Conservation (phyloP, 164 flowering plant genomes). For the Vitis labrusca region DNA sequence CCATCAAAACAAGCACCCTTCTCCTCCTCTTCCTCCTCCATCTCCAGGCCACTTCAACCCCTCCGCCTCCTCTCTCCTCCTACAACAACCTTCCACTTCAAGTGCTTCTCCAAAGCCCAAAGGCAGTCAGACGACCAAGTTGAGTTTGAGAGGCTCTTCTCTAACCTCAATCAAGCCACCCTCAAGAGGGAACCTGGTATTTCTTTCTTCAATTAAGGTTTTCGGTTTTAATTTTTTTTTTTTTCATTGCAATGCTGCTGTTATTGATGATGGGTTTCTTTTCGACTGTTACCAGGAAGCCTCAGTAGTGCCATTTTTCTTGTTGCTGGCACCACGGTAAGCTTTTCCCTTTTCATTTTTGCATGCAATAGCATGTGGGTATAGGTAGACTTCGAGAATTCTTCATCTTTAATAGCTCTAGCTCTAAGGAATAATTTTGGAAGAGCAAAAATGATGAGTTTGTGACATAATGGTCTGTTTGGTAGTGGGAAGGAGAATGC, state of each 20-base stretch:
- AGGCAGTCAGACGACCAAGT: slow-evolving; percentile 17
- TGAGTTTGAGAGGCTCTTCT: slow-evolving; percentile 71
- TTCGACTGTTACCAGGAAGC: slow-evolving; percentile 53
- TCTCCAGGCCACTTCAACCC: too few relatives aligned
- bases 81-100: slow-evolving; percentile 1
- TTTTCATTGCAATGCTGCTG: neutral
- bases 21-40: too few relatives aligned
- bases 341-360: neutral
- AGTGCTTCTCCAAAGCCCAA: slow-evolving; percentile 25
- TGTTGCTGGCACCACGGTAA: slow-evolving; percentile 95
- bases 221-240: neutral
- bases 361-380: too few relatives aligned
- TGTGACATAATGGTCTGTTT: too few relatives aligned
- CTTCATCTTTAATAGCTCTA: too few relatives aligned
- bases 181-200: slow-evolving; percentile 80
- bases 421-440: too few relatives aligned
- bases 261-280: slow-evolving; percentile 2
- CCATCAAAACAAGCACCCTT: too few relatives aligned
- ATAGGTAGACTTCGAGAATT: too few relatives aligned
- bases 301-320: slow-evolving; percentile 67
- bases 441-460: too few relatives aligned
- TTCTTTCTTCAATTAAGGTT: neutral
- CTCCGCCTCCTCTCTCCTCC: too few relatives aligned
- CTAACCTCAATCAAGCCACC: slow-evolving; percentile 80
- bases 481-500: too few relatives aligned